phyloP scores from a whole-genome alignment of 441 rosid genomes.

The Jatropha multifida region DNA sequence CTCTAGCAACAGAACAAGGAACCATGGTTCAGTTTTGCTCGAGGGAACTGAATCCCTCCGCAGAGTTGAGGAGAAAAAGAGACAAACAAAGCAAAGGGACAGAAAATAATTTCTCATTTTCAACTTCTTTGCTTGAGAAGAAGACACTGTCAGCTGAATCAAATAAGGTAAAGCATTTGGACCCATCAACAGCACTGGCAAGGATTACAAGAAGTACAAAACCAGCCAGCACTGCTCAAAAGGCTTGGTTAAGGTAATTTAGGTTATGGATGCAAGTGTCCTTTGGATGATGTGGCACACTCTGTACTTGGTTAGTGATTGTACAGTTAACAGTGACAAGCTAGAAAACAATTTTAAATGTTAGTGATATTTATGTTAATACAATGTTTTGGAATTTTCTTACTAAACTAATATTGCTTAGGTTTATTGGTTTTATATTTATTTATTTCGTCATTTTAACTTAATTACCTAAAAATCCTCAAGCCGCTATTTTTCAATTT shows the following conservation, averaged over 20 bases:
- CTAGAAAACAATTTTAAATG: too few relatives aligned
- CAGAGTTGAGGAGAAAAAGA: conserved; percentile 36
- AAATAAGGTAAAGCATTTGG: conserved; percentile 26
- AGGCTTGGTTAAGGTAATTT: conserved; percentile 35
- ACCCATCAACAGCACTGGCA: conserved; percentile 34
- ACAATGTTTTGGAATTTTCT: too few relatives aligned
- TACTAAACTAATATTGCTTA: too few relatives aligned
- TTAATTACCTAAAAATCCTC: too few relatives aligned
- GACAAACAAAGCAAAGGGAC: conserved; percentile 34
- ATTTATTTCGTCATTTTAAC: too few relatives aligned
- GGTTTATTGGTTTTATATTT: too few relatives aligned
- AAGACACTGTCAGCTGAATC: conserved; percentile 26
- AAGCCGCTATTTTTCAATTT: too few relatives aligned
- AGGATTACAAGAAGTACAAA: conserved; percentile 36
- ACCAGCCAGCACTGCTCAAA: conserved; percentile 20
- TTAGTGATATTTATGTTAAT: too few relatives aligned
- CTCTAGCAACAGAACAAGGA: conserved; percentile 23
- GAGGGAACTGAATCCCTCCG: conserved; percentile 13
- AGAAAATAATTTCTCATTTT: conserved; percentile 31
- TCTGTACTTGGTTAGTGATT: too few relatives aligned
- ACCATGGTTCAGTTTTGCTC: background rate
- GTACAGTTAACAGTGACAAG: too few relatives aligned
- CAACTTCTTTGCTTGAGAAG: conserved; percentile 21
- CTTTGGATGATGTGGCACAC: too few relatives aligned
- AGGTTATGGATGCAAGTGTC: background rate